Base-by-base conservation (phyloP, 2,329 filamentous ascomycete genomes). In the Fusarium buharicum region DNA sequence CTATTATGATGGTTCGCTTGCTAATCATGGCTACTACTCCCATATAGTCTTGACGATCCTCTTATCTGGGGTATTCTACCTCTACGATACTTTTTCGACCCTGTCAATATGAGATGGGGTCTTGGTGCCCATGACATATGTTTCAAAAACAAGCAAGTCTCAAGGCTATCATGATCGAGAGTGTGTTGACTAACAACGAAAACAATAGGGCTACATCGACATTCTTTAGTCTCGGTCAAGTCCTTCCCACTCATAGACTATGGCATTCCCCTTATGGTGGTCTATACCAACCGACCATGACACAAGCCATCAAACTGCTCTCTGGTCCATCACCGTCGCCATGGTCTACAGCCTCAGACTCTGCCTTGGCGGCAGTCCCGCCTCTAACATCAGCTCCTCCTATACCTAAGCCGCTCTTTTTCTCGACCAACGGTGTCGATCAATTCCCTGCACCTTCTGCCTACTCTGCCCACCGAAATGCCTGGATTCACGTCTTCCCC, bases 91-190 rank as follows among this genome's bases (percentile, higher is more conserved):
- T 80, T 86, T 64, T 87, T 90, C 70, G 86, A 88, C 56, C 86
- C 90, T 17, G 81, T 84, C 52, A 95, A 93, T 73, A 83, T 93
- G 71, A 87, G 95, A 74, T 98, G 93, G 92, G 87, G 89, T 10
- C 84, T 99, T 50, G 95, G 92, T 20, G 96, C 93, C 70, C 92
- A 97, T 75, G 95, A 99, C 76, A 93, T 99, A 58, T 97, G 93
- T 78, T 99, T 96, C 76, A 89, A 89, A 70, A 94, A 92, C 73
- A 89, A 86, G 92, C 95, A 78, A 60, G 81, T 68, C 12, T 50
- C 36, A 9, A 39, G 7, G 31, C 20, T 11, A 27, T 14, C 10
- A 37, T 28, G 14, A 33, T 38, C 17, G n/a, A 17, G 40, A 43
- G 12, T 24, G 27, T 18, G 34, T 43, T 50, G 36, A 39, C 43